phyloP scores from a whole-genome alignment of 805 yeast genomes.

The Kuraishia piskuri region DNA sequence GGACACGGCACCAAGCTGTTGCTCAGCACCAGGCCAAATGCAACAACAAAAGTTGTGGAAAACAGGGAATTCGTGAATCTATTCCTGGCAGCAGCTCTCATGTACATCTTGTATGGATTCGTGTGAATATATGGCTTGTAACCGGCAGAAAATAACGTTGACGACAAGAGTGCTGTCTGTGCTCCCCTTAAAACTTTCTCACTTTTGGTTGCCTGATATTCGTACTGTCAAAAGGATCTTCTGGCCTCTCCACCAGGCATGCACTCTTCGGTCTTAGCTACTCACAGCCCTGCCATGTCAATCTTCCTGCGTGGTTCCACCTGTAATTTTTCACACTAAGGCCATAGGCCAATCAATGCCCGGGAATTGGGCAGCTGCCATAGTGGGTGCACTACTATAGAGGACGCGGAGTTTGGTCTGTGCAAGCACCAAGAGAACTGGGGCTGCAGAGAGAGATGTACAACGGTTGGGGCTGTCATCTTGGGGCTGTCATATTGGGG shows the following conservation, averaged over 20 bases:
- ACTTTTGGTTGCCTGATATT: background rate
- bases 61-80: slow-evolving; percentile 57
- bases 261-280: background rate
- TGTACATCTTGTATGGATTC: slow-evolving; percentile 30
- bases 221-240: background rate
- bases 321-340: background rate
- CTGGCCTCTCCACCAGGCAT: background rate
- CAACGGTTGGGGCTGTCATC: too few species aligned
- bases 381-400: background rate
- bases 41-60: slow-evolving; percentile 67
- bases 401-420: background rate
- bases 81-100: slow-evolving; percentile 49
- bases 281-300: background rate
- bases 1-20: slow-evolving; percentile 30
- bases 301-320: background rate
- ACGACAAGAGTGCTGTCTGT: too few species aligned
- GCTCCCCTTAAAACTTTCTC: too few species aligned
- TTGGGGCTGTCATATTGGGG: too few species aligned
- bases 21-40: slow-evolving; percentile 39
- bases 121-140: background rate
- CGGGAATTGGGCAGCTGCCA: background rate
- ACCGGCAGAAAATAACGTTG: too few species aligned
- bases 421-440: too few species aligned
- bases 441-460: background rate
- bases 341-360: background rate